phyloP scores from a whole-genome alignment of 169 alveolate species.

The Plasmodium cynomolgi region DNA sequence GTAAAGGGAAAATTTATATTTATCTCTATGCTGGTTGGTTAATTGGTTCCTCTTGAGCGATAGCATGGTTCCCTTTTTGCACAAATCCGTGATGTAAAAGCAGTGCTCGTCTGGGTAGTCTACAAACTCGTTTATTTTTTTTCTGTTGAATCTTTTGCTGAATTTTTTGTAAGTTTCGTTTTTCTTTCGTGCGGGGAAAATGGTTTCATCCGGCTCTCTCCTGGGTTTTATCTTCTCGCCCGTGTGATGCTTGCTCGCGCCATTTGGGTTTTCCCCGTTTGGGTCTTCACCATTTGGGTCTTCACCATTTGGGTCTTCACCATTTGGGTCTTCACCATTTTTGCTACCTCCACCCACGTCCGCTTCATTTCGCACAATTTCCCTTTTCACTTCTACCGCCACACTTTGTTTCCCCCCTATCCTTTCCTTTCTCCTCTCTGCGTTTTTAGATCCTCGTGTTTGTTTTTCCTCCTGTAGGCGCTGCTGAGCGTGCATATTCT shows the following conservation, averaged over 20 bases:
- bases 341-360: not conserved
- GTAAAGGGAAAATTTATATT: constrained; percentile 11
- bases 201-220: constrained; percentile 20
- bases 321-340: not conserved
- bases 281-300: not conserved
- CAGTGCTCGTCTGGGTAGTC: constrained; percentile 53
- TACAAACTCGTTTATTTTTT: constrained; percentile 24
- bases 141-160: constrained; percentile 66
- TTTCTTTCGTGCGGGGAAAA: constrained; percentile 37
- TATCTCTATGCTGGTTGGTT: constrained; percentile 9
- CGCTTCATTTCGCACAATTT: not conserved
- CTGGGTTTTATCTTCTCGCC: constrained; percentile 6
- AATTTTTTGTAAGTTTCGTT: constrained; percentile 65
- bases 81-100: constrained; percentile 68
- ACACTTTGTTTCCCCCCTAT: not conserved
- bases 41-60: constrained; percentile 43
- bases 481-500: not conserved
- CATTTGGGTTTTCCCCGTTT: not conserved
- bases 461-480: not conserved
- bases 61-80: constrained; percentile 67
- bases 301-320: not conserved
- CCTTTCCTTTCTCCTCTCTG: not conserved
- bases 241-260: not conserved
- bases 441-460: not conserved
- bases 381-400: not conserved